Conservation (phyloP, 352 stramenopile genomes). For the Phytophthora capsici region DNA sequence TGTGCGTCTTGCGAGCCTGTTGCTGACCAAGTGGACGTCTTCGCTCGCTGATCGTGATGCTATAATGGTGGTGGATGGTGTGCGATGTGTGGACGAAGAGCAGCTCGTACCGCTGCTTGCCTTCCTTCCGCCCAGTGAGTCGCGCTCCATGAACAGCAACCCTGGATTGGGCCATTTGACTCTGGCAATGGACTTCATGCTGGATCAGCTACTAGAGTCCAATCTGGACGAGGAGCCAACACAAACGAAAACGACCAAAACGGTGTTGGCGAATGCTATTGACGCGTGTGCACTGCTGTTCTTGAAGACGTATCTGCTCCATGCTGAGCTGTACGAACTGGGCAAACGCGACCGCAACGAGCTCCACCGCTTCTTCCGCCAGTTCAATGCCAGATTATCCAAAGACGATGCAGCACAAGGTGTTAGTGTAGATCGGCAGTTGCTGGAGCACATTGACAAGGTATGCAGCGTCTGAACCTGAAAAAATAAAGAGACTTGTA, state of each 20-base stretch:
- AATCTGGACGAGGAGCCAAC: conserved; percentile 29
- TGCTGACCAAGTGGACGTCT: conserved; percentile 66
- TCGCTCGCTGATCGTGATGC: conserved; percentile 41
- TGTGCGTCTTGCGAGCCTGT: conserved; percentile 45
- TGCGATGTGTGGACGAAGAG: conserved; percentile 64
- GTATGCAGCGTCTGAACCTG: conserved; percentile 14
- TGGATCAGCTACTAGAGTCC: conserved; percentile 67
- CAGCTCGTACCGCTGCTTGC: conserved; percentile 59
- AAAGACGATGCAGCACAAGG: conserved; percentile 7
- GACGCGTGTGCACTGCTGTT: conserved; percentile 65
- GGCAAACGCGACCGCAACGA: conserved; percentile 46
- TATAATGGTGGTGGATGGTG: conserved; percentile 54
- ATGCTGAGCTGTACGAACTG: conserved; percentile 55
- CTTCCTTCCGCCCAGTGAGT: conserved; percentile 52
- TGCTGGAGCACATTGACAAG: conserved; percentile 37
- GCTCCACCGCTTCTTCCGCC: conserved; percentile 45
- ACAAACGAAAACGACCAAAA: background rate
- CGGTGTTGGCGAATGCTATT: conserved; percentile 45
- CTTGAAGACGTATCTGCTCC: conserved; percentile 68
- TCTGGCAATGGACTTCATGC: conserved; percentile 68
- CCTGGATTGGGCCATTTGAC: conserved; percentile 63
- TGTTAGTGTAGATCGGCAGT: conserved; percentile 23
- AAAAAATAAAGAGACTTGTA: no score
- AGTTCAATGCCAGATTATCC: conserved; percentile 36
- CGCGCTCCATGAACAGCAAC: conserved; percentile 52